Evolutionary conservation across 306 rosid species (phyloP), one percentile per base, ranked within the genome.

Genomic region (Trifolium fragiferum): DNA sequence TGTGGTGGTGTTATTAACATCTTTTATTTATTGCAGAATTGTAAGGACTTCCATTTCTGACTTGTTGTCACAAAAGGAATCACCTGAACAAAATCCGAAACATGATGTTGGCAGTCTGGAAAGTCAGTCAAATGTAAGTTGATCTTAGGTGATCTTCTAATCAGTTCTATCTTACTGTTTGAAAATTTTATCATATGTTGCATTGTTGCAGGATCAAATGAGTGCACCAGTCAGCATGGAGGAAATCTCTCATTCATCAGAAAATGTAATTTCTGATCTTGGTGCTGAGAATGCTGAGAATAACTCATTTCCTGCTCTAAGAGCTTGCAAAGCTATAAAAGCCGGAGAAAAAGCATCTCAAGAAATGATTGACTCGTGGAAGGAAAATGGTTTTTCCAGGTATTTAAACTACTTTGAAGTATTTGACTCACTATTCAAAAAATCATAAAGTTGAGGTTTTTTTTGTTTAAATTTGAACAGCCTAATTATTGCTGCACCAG

Each of bases 341-440:
- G 88, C 93, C 41, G 98, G 96, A 78, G 92, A 88, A 76, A 90
- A 82, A 82, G 96, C 97, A 44, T 75, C 79, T 19, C 79, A 73
- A 68, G 95, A 89, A 73, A 78, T 76, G 66, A 77, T 92, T 71
- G 81, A 84, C 76, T 76, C 11, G 21, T 94, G 97, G 97, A 94
- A 86, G 78, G 88, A 87, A 82, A 84, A 94, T 85, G 97, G 99
- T 23, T 94, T 94, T 79, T 81, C 97, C 67, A 85, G 96, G 98
- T 93, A 87, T 74, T 14, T 57, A 27, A 57, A 11, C 63, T 57
- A 11, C 63, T 57, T 57, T 68, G 50, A 15, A 35, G 51, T 30
- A 49, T 59, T 50, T 55, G 61, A 66, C 54, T 64, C 1, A 58
- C 53, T 41, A n/a, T 74, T 79, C 40, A 23, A 40, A 40, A 15